Evolutionary conservation across 495 filamentous ascomycete species (phyloP), one percentile per base, ranked within the genome.

Genomic region (Cryomyces antarcticus): DNA sequence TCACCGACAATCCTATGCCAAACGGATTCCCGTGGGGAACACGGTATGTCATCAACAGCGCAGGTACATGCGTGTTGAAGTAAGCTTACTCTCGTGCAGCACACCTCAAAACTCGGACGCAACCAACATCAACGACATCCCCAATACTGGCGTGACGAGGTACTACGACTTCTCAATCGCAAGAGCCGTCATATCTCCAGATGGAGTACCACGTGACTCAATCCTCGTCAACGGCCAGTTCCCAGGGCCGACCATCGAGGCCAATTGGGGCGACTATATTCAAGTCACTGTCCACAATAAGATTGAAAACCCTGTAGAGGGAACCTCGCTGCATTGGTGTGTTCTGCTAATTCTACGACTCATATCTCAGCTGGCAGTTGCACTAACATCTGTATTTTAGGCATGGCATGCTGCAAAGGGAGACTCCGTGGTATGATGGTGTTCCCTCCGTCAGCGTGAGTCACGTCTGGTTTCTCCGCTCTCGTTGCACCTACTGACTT

Each of bases 101-200:
- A 24, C 17, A 24, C 17, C 17, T 24, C 17, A 24, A 2, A 24
- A 24, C 17, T 24, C 17, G 17, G 46, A 48, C 30, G 46, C 42
- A 10, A 45, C 39, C 5, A 31, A 42, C 39, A 12, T 10, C 6
- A 31, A 12, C 37, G 40, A 45, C 30, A 31, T 53, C 9, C 50
- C 50, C 2, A 33, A 37, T 37, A 53, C 50, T 27, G 64, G 65
- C 4, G 57, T 66, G 11, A 62, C 60, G 1, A 58, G 69, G 3
- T 56, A 43, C 31, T 74, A 73, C 50, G 59, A 75, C 41, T 72
- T 72, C 51, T 67, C 64, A 7, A 53, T 74, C 41, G 62, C 61
- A 38, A 64, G 70, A 30, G 63, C 64, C 4, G 50, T 57, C 27
- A 68, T 70, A 38, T 67, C 44, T 40, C 66, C 50, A 46, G 69